Evolutionary conservation across 176 grass and related monocot species (phyloP), one percentile per base, ranked within the genome.

Genomic region (Pontederia paniculata): DNA sequence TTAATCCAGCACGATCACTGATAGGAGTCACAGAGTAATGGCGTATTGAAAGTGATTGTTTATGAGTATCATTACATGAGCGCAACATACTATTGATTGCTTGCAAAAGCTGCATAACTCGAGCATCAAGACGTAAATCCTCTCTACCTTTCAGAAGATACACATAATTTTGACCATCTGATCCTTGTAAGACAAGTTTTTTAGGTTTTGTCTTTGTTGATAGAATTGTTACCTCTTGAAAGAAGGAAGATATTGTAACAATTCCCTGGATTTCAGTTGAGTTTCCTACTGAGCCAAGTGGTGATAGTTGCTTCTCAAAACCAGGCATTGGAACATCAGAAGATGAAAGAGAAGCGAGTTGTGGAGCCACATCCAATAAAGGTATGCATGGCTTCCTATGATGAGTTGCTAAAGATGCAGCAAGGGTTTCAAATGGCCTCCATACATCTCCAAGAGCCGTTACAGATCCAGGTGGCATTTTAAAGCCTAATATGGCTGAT

Each of bases 261-360:
- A 60, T 78, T 31, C 73, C 75, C 76, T 75, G 81, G 53, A 19
- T 65, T 72, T 69, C 78, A 70, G 52, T 57, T 55, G 46, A 42
- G 55, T 45, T 68, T 58, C 81, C 72, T 52, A 63, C 70, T 63
- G 79, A 76, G 83, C 75, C 66, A 81, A 74, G 54, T 70, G 44
- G 61, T 17, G 69, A 52, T 12, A 72, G 83, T 74, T 95, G 85
- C 76, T 89, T 96, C 77, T 96, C 90, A 78, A 96, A 86, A 73
- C 90, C 90, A 73, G 90, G 90, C 85, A 96, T 89, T 79, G 90
- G 90, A 89, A 96, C 89, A 61, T 96, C 82, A 75, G 90, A 96
- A 68, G 76, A 81, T 65, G 82, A 76, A 65, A 96, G 63, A 49
- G 41, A 55, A 67, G 85, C 74, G 73, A 96, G 68, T 56, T 86